These are phyloP conservation scores for Naganishia sp. DNA, from an alignment of 1,284 basidiomycete species.

Conservation along the genomic window DNA sequence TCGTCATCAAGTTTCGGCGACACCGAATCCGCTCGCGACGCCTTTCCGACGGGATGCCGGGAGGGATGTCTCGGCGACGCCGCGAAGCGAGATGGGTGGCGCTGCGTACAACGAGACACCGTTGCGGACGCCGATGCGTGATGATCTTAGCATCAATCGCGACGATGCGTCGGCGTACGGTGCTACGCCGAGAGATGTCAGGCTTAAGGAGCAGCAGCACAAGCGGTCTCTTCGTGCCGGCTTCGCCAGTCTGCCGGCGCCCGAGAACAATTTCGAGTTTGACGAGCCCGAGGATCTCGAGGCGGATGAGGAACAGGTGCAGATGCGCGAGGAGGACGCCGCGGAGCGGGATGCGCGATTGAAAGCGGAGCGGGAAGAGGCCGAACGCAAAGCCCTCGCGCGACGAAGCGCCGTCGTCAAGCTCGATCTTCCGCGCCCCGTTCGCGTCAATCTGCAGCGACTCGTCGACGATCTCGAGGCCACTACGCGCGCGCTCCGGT, in stretches of 20 bases:
- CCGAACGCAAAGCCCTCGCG: slow-evolving; percentile 74
- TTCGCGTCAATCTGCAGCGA: slow-evolving; percentile 70
- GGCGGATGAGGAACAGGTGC: slow-evolving; percentile 53
- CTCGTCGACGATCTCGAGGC: slow-evolving; percentile 63
- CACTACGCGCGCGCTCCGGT: slow-evolving; percentile 30
- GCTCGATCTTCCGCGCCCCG: slow-evolving; percentile 79
- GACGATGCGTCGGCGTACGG: slow-evolving; percentile 61
- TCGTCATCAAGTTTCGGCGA: slow-evolving; percentile 80
- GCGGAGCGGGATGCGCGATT: slow-evolving; percentile 85
- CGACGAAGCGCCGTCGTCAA: slow-evolving; percentile 81
- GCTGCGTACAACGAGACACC: slow-evolving; percentile 68
- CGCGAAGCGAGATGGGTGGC: slow-evolving; percentile 56
- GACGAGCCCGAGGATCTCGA: slow-evolving; percentile 76
- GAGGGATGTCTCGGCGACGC: slow-evolving; percentile 64
- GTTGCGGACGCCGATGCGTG: slow-evolving; percentile 85
- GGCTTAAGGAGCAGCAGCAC: slow-evolving; percentile 63
- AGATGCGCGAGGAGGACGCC: slow-evolving; percentile 76
- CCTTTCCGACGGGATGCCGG: slow-evolving; percentile 60
- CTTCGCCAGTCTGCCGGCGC: slow-evolving; percentile 81
- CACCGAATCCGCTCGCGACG: slow-evolving; percentile 92
- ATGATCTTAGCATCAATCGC: slow-evolving; percentile 84
- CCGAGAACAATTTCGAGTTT: slow-evolving; percentile 97
- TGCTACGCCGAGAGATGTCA: slow-evolving; percentile 74
- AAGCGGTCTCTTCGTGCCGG: slow-evolving; percentile 75
- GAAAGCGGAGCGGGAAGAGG: slow-evolving; percentile 69